Base-by-base conservation (phyloP, 1,139 yeast species). In the Barnettozyma hawaiiensis region DNA sequence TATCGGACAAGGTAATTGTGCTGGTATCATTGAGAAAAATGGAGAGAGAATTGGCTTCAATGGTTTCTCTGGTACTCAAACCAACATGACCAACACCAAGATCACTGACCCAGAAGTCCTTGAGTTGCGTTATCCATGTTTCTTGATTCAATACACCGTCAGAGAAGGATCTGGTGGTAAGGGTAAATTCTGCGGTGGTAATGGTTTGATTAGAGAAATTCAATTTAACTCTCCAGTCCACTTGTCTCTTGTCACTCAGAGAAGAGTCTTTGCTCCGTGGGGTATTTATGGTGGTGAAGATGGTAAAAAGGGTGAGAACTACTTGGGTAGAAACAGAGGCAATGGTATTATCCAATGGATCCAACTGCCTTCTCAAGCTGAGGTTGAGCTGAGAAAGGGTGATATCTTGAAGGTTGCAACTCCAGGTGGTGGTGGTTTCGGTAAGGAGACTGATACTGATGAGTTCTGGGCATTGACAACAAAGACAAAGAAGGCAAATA, bases 391-490 rank as follows among this genome's bases (percentile, higher is more conserved):
- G 47, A 48, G 55, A 49, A 59, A 57, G 40, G 77, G 77, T 21
- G 78, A 73, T 48, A 59, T 71, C 29, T 51, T 73, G 31, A 59
- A 68, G 31, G 65, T 72, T 15, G 45, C 60, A 48, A 71, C 77
- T 1, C 77, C 78, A 2, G 78, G 78, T 40, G 78, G 76, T 34
- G 78, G 78, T 37, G 78, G 76, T 1, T 73, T 65, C 54, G 78
- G 76, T 41, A 45, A 34, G 31, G 48, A 26, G 7, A 47, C 46
- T 7, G 57, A 54, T 33, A 34, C 45, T 19, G 58, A 53, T 37
- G 62, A 57, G 46, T 51, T 41, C 43, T 58, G 61, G 61, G 48
- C 58, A 10, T 40, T 53, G 37, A 50, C 54, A 0, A 44, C 43
- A 29, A 23, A 37, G 19, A 37, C 35, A 3, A 28, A 43, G 24